Base-by-base conservation (phyloP, 176 grass and related monocot species). In the Areca catechu region DNA sequence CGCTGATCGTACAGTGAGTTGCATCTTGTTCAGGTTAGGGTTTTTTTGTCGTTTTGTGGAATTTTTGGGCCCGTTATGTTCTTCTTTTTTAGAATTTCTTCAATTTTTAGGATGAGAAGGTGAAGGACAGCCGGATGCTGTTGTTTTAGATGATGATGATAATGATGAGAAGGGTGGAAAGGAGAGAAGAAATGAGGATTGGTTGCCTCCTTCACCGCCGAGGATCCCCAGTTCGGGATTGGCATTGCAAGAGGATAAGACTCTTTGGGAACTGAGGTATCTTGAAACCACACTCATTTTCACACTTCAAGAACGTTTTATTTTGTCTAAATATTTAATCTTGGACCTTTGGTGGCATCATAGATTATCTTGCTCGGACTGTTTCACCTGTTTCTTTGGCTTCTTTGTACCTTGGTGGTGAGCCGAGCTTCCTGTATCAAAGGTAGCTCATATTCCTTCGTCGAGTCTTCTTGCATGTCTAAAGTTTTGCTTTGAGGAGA, bases 131-230 rank as follows among this genome's bases (percentile, higher is more conserved):
- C n/a, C 23, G 66, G 63, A 73, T 65, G 58, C 49, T 16, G 57
- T 74, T 20, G 48, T 54, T 19, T 63, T 66, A 50, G 69, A 83
- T 24, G 65, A n/a, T n/a, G n/a, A n/a, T n/a, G n/a, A n/a, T n/a
- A n/a, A n/a, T n/a, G n/a, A n/a, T 53, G 57, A 57, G 52, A 30
- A 18, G 16, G 66, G 10, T 19, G 61, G 59, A 15, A 74, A 70
- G 20, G 61, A 61, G 68, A 50, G 55, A 24, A 73, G 74, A 5
- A 82, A 93, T 20, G 92, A 90, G 29, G 80, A 96, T 82, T 96
- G 86, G 86, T 70, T 87, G 48, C 70, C 66, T 15, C 71, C 80
- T 0, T 83, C 80, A 1, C 86, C 77, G 1, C 77, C 75, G 24
- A 96, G 79, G 71, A 50, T 71, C 7, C 49, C 61, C 5, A 54